Evolutionary conservation across 2,329 filamentous ascomycete species (phyloP).

Genomic region (Pseudogymnoascus sp.): DNA sequence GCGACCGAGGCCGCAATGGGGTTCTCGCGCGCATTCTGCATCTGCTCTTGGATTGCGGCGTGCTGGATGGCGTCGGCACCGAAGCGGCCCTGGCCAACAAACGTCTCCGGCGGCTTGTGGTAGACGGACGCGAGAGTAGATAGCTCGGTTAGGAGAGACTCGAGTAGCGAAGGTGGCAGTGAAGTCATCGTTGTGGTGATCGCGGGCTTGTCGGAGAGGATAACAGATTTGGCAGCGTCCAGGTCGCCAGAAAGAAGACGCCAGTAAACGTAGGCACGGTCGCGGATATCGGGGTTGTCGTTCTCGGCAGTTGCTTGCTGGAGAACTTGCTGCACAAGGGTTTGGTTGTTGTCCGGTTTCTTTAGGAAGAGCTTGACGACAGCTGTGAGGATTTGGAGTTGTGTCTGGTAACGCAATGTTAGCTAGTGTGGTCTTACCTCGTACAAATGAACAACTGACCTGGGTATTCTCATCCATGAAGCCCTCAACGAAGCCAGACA

Average conservation of each 20-base stretch:
- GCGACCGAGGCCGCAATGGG: constrained; percentile 81
- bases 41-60: constrained; percentile 92
- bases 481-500: constrained; percentile 82
- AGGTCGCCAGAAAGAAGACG: constrained; percentile 87
- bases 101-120: constrained; percentile 97
- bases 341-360: constrained; percentile 86
- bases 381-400: constrained; percentile 92
- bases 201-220: constrained; percentile 87
- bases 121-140: constrained; percentile 96
- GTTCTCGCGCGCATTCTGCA: constrained; percentile 85
- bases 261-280: constrained; percentile 98
- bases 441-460: constrained; percentile 39
- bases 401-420: constrained; percentile 52
- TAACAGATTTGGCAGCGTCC: constrained; percentile 83
- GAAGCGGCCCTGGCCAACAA: constrained; percentile 88
- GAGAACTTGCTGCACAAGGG: constrained; percentile 86
- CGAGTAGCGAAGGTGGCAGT: constrained; percentile 72
- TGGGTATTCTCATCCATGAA: constrained; percentile 97
- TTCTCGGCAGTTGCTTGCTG: constrained; percentile 89
- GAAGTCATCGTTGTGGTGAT: constrained; percentile 93
- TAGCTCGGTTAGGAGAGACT: constrained; percentile 82
- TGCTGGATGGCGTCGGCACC: constrained; percentile 91
- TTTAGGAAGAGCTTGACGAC: constrained; percentile 97
- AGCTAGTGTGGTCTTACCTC: background rate
- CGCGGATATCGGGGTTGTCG: constrained; percentile 94